phyloP scores from a whole-genome alignment of 768 basidiomycete species.

The Tephrocybe sp. region DNA sequence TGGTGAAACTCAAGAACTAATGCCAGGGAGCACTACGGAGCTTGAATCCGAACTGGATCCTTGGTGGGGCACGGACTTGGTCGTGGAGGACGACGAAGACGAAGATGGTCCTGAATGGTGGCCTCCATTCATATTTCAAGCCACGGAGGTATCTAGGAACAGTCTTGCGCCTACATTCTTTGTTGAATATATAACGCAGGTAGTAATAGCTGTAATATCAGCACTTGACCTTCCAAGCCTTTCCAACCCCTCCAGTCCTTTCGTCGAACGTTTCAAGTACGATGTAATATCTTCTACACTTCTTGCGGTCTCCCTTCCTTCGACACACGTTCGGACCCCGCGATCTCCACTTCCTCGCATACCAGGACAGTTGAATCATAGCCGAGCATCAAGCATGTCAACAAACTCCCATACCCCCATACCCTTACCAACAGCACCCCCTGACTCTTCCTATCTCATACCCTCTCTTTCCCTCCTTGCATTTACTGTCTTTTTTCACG shows the following conservation, averaged over 20 bases:
- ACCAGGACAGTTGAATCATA: slow-evolving; percentile 44
- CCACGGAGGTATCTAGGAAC: slow-evolving; percentile 46
- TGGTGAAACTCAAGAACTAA: slow-evolving; percentile 54
- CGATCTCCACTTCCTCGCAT: slow-evolving; percentile 37
- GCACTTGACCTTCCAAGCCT: slow-evolving; percentile 28
- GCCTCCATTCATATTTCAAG: slow-evolving; percentile 32
- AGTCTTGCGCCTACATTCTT: background rate
- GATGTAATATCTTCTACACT: slow-evolving; percentile 79
- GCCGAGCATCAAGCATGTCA: slow-evolving; percentile 42
- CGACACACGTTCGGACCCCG: slow-evolving; percentile 29
- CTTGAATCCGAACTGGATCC: slow-evolving; percentile 39
- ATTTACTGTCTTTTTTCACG: slow-evolving; percentile 38
- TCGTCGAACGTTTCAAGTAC: slow-evolving; percentile 84
- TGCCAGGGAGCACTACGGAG: slow-evolving; percentile 54
- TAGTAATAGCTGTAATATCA: slow-evolving; percentile 37
- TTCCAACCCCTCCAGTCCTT: slow-evolving; percentile 42
- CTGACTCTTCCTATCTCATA: slow-evolving; percentile 40
- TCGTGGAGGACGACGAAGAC: slow-evolving; percentile 22
- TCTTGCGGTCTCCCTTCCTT: slow-evolving; percentile 54
- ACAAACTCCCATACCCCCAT: slow-evolving; percentile 19
- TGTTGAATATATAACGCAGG: slow-evolving; percentile 26
- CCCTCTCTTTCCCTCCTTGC: slow-evolving; percentile 39
- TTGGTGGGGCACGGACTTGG: slow-evolving; percentile 22
- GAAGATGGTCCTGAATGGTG: slow-evolving; percentile 33
- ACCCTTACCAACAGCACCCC: slow-evolving; percentile 21